Evolutionary conservation across 1,139 yeast genomes (phyloP), one percentile per base, ranked within the genome.

Genomic region (Candida pseudoviswanathii): DNA sequence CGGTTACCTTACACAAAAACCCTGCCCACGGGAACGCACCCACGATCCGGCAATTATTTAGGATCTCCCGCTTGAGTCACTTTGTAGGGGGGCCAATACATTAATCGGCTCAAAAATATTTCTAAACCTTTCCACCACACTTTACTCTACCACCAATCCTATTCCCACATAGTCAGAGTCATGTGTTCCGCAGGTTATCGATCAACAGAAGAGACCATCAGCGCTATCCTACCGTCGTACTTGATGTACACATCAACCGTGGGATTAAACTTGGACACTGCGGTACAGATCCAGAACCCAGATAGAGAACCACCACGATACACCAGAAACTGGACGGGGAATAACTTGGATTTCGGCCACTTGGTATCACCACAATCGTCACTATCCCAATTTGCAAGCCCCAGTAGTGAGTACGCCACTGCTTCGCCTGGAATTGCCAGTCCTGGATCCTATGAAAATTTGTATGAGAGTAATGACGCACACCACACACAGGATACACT

Each of bases 181-280:
- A 36, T 36, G 39, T 3, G 11, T 36, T 36, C 39, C 10, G 5
- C 10, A 24, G 24, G 4, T 21, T 22, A 36, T 9, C 27, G n/a
- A 9, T 37, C 41, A 1, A 37, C 39, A 33, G 55, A 55, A 30
- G 60, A 55, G 6, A 52, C 56, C 2, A 44, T 56, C 3, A 47
- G 57, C 41, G 49, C 52, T 1, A 76, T 76, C 25, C 66, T 76
- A n/a, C 81, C 81, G 2, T 74, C 79, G 16, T 76, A 76, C 56
- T 72, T 73, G 32, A 75, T 76, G 80, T 75, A 68, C 60, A 74
- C 74, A 52, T 63, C 73, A 34, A 76, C 81, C 10, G 65, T 76
- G 34, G 52, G 57, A 3, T 44, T 51, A 43, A 53, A 53, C 40
- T 50, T 51, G 4, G 48, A 42, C 29, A 54, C 54, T 6, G 56